phyloP scores from a whole-genome alignment of 1,284 basidiomycete species.

The Ustilago esculenta region DNA sequence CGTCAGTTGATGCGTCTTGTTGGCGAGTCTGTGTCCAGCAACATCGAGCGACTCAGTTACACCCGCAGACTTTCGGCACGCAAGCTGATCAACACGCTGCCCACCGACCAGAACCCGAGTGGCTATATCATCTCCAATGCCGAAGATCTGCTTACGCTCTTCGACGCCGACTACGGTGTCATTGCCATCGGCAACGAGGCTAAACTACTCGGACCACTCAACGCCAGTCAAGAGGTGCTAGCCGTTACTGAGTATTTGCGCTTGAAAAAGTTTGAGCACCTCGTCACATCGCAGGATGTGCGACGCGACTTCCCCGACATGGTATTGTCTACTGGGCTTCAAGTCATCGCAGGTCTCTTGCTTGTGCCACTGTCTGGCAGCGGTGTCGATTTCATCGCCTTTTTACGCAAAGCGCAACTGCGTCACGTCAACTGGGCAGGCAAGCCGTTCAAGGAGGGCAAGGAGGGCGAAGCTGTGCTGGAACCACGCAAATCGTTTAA shows the following conservation, averaged over 20 bases:
- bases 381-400: constrained; percentile 75
- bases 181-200: constrained; percentile 79
- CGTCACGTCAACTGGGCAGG: constrained; percentile 61
- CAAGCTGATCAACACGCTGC: constrained; percentile 82
- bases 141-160: constrained; percentile 81
- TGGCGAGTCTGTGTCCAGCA: constrained; percentile 83
- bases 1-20: constrained; percentile 77
- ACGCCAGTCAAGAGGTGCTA: constrained; percentile 84
- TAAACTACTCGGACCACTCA: constrained; percentile 80
- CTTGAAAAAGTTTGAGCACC: constrained; percentile 72
- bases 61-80: constrained; percentile 80
- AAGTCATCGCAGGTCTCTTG: constrained; percentile 80
- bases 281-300: constrained; percentile 73
- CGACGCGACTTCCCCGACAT: constrained; percentile 80
- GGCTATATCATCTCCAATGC: constrained; percentile 88
- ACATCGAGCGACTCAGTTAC: constrained; percentile 84
- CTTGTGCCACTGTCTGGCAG: constrained; percentile 73
- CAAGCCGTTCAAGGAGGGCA: constrained; percentile 75
- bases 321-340: constrained; percentile 75
- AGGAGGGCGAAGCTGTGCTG: constrained; percentile 49
- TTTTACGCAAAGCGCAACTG: constrained; percentile 81
- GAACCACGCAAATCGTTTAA: constrained; percentile 64
- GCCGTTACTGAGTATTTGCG: constrained; percentile 86
- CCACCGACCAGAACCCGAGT: constrained; percentile 77
- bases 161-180: constrained; percentile 85